Evolutionary conservation across 352 stramenopile species (phyloP), one percentile per base, ranked within the genome.

Genomic region (Phytophthora crassamura): DNA sequence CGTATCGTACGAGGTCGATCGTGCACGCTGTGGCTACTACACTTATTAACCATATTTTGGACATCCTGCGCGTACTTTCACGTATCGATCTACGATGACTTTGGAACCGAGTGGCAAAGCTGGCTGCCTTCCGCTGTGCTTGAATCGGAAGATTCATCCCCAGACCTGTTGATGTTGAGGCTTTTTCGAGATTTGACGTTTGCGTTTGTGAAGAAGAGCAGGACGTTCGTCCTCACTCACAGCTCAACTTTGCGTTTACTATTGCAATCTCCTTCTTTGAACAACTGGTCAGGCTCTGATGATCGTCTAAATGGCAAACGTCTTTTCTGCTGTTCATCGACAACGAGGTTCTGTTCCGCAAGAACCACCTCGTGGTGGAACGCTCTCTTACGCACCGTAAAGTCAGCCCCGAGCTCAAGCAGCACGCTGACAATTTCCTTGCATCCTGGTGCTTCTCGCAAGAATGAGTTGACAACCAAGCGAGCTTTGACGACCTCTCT

Each of bases 251-350:
- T 10, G 66, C 67, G 14, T 89, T 89, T 40, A 79, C 69, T 12
- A 80, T 89, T 40, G 38, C 75, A 25, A 68, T 84, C 5, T 84
- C 74, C 34, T 86, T 89, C 36, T 39, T 73, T 9, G 80, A 81
- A 0, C 78, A 89, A 55, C 67, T 92, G 16, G 67, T 84, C 42
- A 92, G 84, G 78, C 80, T n/a, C 69, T 89, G 11, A 90, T 92
- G 79, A 90, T 92, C 50, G 80, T 79, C n/a, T 77, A 90, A 57
- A 80, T 90, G 54, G 82, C 81, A 3, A 86, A 82, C 30, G 58
- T 92, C 0, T 89, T 84, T 51, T 65, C n/a, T 89, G 59, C 59
- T 84, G 2, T 85, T 75, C 32, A 87, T 85, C 34, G 74, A 84
- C 41, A 86, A 87, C 52, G 75, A 89, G 61, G 75, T 89, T 30